These are phyloP conservation scores for Setaria viridis DNA, from an alignment of 202 grass and related monocot genomes.

Conservation along the genomic window DNA sequence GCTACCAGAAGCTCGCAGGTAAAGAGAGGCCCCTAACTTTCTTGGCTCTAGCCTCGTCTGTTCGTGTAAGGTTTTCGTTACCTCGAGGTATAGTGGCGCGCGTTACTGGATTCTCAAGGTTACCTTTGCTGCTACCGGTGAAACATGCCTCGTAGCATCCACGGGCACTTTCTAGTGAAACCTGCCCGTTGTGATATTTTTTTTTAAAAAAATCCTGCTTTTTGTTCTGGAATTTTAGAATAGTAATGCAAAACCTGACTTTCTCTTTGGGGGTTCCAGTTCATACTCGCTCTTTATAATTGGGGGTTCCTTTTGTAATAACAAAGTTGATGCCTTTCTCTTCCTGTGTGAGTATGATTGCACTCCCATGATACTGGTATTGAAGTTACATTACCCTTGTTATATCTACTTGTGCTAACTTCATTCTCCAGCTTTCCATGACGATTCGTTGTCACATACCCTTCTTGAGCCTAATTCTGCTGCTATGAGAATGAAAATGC, in stretches of 20 bases:
- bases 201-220: too few relatives aligned
- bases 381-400: not conserved
- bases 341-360: not conserved
- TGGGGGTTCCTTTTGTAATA: not conserved
- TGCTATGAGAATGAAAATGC: not conserved
- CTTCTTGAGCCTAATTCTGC: not conserved
- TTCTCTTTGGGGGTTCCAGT: not conserved
- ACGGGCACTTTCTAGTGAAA: not conserved
- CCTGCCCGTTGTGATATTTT: not conserved
- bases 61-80: not conserved
- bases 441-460: not conserved
- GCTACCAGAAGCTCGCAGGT: conserved; percentile 56
- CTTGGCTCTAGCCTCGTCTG: not conserved
- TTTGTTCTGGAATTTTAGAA: not conserved
- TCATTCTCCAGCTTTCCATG: not conserved
- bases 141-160: not conserved
- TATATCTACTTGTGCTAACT: not conserved
- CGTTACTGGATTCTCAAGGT: not conserved
- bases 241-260: not conserved
- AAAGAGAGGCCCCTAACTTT: not conserved
- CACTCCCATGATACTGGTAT: not conserved
- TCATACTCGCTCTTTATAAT: not conserved
- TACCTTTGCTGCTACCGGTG: not conserved
- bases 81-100: not conserved
- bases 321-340: not conserved